phyloP scores from a whole-genome alignment of 1,139 yeast species.

The Casaregolazyma lundiana region DNA sequence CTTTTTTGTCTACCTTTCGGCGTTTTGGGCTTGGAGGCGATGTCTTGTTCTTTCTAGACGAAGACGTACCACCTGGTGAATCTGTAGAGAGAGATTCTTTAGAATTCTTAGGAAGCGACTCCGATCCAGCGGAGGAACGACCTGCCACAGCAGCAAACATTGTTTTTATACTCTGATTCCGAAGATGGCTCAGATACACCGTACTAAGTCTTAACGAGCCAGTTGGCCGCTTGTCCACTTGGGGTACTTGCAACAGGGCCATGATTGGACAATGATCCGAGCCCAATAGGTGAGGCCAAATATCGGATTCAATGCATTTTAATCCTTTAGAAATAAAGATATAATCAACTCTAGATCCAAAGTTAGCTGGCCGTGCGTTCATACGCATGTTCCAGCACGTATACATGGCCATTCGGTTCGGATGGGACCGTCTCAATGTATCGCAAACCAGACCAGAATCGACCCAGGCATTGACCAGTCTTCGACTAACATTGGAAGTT shows the following conservation, averaged over 20 bases:
- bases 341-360: slow-evolving; percentile 84
- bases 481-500: slow-evolving; percentile 24
- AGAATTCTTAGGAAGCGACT: too few relatives aligned
- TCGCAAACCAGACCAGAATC: slow-evolving; percentile 44
- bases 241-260: slow-evolving; percentile 44
- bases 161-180: slow-evolving; percentile 12
- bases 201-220: slow-evolving; percentile 14
- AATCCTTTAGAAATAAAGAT: slow-evolving; percentile 48
- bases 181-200: slow-evolving; percentile 15
- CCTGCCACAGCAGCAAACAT: slow-evolving; percentile 14
- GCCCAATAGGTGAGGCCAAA: slow-evolving; percentile 67
- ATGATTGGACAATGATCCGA: slow-evolving; percentile 94
- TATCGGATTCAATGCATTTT: slow-evolving; percentile 49
- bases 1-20: neutral
- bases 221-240: neutral
- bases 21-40: neutral
- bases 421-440: slow-evolving; percentile 56
- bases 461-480: slow-evolving; percentile 31
- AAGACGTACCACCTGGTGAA: neutral
- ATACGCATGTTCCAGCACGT: slow-evolving; percentile 90
- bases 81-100: neutral
- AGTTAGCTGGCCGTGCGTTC: slow-evolving; percentile 75
- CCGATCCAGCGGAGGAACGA: neutral
- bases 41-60: neutral
- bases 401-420: slow-evolving; percentile 60